Conservation (phyloP, 2,329 filamentous ascomycete species). For the Dactylonectria estremocensis region DNA sequence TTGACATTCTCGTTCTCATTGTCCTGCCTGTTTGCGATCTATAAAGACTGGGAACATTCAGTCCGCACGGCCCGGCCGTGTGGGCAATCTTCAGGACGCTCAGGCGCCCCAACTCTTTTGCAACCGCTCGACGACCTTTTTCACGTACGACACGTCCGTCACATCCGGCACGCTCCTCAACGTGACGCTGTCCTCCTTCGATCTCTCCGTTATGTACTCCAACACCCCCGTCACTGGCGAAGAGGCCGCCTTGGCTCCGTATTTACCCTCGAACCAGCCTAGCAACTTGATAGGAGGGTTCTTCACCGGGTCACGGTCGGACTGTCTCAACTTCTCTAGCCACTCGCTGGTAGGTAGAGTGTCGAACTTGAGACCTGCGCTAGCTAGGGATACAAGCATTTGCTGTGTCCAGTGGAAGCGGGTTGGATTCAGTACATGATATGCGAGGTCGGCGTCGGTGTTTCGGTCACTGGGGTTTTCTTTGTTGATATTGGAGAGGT, state of each 20-base stretch:
- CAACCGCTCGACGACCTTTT: conserved; percentile 33
- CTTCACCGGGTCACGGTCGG: conserved; percentile 59
- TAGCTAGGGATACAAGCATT: conserved; percentile 63
- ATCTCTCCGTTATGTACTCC: conserved; percentile 36
- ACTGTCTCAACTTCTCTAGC: conserved; percentile 60
- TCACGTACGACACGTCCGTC: conserved; percentile 32
- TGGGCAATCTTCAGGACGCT: neutral
- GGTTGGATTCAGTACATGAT: conserved; percentile 40
- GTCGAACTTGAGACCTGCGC: conserved; percentile 62
- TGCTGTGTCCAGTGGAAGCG: conserved; percentile 65
- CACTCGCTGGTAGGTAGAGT: conserved; percentile 61
- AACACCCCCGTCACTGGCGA: conserved; percentile 28
- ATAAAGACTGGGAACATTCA: neutral
- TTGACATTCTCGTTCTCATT: neutral
- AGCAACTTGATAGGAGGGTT: conserved; percentile 69
- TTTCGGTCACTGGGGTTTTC: conserved; percentile 6
- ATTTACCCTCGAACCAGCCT: conserved; percentile 63
- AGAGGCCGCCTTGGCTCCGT: conserved; percentile 35
- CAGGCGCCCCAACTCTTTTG: conserved; percentile 26
- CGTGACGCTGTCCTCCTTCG: conserved; percentile 36
- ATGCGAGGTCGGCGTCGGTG: conserved; percentile 33
- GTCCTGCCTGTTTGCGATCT: neutral
- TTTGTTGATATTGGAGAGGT: conserved; percentile 26
- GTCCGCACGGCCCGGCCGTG: neutral
- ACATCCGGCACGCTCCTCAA: conserved; percentile 39